Evolutionary conservation across 202 grass and related monocot species (phyloP).

Genomic region (Carex sylvatica): DNA sequence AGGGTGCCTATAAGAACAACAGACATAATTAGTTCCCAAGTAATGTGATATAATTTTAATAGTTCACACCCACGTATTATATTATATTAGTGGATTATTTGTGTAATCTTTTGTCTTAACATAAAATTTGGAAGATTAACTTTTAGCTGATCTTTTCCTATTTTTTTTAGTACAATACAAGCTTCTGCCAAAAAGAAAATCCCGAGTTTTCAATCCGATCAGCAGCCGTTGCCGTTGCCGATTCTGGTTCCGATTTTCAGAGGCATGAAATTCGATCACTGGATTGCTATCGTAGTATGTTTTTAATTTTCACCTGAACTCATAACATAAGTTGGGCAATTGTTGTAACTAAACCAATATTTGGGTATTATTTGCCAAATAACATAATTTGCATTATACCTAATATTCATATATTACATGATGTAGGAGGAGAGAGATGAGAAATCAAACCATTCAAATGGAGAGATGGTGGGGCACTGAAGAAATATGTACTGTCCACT

Average conservation of each 20-base stretch:
- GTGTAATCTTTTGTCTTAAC: no score
- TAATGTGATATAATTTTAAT: not conserved
- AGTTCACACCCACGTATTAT: not conserved
- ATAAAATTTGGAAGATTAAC: no score
- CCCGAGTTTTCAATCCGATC: no score
- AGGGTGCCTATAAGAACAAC: slow-evolving; percentile 65
- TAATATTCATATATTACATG: slow-evolving; percentile 2
- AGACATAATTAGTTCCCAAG: not conserved
- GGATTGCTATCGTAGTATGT: not conserved
- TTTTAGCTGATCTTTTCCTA: no score
- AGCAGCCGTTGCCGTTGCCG: no score
- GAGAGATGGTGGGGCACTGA: slow-evolving; percentile 87
- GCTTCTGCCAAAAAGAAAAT: no score
- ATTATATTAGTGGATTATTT: no score
- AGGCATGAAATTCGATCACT: not conserved
- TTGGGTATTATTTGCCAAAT: not conserved
- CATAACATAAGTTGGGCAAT: not conserved
- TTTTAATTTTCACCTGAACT: not conserved
- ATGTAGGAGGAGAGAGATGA: not conserved
- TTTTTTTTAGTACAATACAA: no score
- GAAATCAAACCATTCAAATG: slow-evolving; percentile 75
- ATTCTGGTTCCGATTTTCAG: no score
- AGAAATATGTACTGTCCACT: slow-evolving; percentile 98
- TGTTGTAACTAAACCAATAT: not conserved
- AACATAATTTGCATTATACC: not conserved